Conservation (phyloP, 106 monocot species). For the Dendrobium nobile region DNA sequence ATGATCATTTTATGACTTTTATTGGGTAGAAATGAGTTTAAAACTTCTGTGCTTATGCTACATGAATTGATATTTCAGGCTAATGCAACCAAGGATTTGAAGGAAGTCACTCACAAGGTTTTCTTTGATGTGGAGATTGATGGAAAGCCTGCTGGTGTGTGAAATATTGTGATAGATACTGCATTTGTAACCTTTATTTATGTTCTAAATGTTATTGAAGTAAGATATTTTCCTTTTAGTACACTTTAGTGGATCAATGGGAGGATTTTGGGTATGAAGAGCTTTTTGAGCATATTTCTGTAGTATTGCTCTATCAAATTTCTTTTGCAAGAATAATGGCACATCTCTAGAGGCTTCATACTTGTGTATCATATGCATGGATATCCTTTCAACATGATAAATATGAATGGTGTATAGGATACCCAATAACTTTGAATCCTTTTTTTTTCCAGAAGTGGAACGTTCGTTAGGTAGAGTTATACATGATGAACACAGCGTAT, state of each 20-base stretch:
- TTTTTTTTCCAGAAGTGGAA: neutral
- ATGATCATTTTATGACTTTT: neutral
- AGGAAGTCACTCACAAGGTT: conserved; percentile 89
- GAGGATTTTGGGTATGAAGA: neutral
- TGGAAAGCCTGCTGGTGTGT: conserved; percentile 76
- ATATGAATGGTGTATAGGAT: neutral
- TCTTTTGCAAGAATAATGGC: neutral
- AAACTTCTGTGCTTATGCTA: neutral
- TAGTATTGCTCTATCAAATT: neutral
- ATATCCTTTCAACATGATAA: neutral
- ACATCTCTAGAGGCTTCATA: neutral
- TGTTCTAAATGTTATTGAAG: neutral
- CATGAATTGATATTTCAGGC: conserved; percentile 39
- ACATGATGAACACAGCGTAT: neutral
- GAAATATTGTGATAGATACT: neutral
- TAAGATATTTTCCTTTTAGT: neutral
- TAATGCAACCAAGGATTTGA: conserved; percentile 60
- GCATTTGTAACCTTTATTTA: neutral
- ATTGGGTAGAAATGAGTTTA: neutral
- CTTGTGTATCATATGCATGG: neutral
- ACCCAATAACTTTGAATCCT: neutral
- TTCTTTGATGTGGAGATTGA: conserved; percentile 88
- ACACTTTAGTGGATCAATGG: neutral
- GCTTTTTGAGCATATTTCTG: neutral
- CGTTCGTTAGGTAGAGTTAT: neutral